Percentiles rank a stretch among this genome's conserved stretches.
Evolutionary conservation across 805 yeast genomes (phyloP).

Genomic region (Diddensiella transvaalensis): DNA sequence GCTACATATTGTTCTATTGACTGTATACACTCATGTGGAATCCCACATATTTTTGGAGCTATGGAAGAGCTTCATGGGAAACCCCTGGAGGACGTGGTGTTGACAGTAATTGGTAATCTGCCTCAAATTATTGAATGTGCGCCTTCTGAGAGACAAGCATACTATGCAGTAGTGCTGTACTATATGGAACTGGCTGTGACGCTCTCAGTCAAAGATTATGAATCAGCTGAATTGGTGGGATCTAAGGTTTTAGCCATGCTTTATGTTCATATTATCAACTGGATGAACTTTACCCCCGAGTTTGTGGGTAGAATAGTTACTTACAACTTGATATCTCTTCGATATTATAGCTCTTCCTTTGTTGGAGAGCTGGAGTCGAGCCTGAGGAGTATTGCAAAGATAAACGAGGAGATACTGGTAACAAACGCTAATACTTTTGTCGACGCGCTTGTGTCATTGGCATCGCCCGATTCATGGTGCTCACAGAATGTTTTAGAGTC

Average conservation of each 20-base stretch:
- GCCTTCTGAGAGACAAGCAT: conserved; percentile 26
- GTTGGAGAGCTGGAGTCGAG: conserved; percentile 7
- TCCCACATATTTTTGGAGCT: conserved; percentile 46
- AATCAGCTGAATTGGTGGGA: conserved; percentile 8
- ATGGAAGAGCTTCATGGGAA: conserved; percentile 20
- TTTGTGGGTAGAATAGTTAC: conserved; percentile 34
- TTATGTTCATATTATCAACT: conserved; percentile 14
- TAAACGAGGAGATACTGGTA: conserved; percentile 14
- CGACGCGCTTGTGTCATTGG: conserved; percentile 14
- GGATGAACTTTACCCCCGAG: conserved; percentile 18
- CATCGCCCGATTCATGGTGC: conserved; percentile 15
- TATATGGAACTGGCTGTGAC: conserved; percentile 28
- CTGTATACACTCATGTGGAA: conserved; percentile 69
- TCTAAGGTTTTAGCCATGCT: conserved; percentile 9
- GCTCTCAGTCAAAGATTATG: conserved; percentile 17
- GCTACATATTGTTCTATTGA: conserved; percentile 78
- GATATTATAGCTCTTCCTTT: conserved; percentile 6
- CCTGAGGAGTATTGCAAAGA: conserved; percentile 3
- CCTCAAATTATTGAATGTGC: conserved; percentile 19
- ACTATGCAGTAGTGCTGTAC: conserved; percentile 27
- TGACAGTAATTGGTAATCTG: conserved; percentile 32
- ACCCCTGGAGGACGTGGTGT: conserved; percentile 32
- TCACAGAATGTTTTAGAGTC: conserved; percentile 47
- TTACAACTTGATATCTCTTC: conserved; percentile 39
- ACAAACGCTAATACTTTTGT: conserved; percentile 10